Evolutionary conservation across 2,329 filamentous ascomycete genomes (phyloP).

Genomic region (Pseudogymnoascus sp.): DNA sequence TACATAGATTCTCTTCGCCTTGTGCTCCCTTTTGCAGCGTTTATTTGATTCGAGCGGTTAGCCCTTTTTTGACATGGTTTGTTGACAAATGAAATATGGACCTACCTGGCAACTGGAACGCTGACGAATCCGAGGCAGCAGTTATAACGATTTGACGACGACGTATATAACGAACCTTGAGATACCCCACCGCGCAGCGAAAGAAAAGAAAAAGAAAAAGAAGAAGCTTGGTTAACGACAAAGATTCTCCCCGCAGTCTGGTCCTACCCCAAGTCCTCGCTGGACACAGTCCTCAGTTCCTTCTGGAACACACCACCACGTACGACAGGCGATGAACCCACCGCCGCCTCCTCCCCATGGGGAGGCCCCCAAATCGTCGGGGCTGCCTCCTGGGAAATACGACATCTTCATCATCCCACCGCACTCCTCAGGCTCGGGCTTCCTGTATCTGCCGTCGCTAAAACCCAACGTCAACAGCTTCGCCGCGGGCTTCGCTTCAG

Average conservation of each 20-base stretch:
- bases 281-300: neutral
- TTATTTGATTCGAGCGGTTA: slow-evolving; percentile 1
- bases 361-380: slow-evolving; percentile 60
- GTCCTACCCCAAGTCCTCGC: neutral
- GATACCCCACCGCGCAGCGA: neutral
- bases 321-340: slow-evolving; percentile 28
- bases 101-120: neutral
- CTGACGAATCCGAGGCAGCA: neutral
- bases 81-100: neutral
- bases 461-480: slow-evolving; percentile 85
- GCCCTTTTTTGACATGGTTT: neutral
- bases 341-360: slow-evolving; percentile 80
- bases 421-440: slow-evolving; percentile 79
- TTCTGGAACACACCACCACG: slow-evolving; percentile 1
- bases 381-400: slow-evolving; percentile 81
- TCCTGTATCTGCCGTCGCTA: slow-evolving; percentile 88
- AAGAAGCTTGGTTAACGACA: neutral
- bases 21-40: slow-evolving; percentile 1
- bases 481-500: slow-evolving; percentile 73
- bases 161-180: neutral
- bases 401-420: slow-evolving; percentile 96
- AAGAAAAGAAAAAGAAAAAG: too few species aligned
- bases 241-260: neutral
- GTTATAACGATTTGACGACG: neutral
- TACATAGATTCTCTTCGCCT: neutral